Evolutionary conservation across 257 asterid species (phyloP).

Genomic region (Lycium ferocissimum): DNA sequence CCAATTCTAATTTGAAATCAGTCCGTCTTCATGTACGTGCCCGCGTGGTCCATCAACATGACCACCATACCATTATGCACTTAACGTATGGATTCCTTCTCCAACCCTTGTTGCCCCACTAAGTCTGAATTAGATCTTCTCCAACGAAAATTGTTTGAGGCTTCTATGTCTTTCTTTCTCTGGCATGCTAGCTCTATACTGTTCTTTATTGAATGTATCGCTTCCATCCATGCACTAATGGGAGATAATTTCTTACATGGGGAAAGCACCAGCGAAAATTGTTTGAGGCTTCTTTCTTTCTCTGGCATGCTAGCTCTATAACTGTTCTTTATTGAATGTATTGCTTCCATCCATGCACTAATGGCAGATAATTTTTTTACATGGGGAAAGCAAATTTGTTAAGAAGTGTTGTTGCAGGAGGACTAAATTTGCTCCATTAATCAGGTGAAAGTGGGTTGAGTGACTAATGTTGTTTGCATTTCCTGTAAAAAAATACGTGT

Average conservation of each 20-base stretch:
- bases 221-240: slow-evolving; percentile 1
- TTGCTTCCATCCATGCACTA: slow-evolving; percentile 7
- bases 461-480: background rate
- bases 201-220: background rate
- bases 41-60: background rate
- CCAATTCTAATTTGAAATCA: background rate
- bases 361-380: background rate
- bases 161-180: background rate
- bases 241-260: background rate
- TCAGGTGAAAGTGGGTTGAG: background rate
- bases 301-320: background rate
- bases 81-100: background rate
- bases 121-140: background rate
- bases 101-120: background rate
- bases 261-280: background rate
- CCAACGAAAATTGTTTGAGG: background rate
- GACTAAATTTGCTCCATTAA: slow-evolving; percentile 5
- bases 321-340: background rate
- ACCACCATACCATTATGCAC: background rate
- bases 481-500: background rate
- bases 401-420: background rate
- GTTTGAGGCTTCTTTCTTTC: slow-evolving; percentile 4
- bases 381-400: background rate
- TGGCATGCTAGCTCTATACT: slow-evolving; percentile 4
- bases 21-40: background rate